These are phyloP conservation scores for Bolboschoenus planiculmis DNA, from an alignment of 176 grass and related monocot species.

Conservation along the genomic window DNA sequence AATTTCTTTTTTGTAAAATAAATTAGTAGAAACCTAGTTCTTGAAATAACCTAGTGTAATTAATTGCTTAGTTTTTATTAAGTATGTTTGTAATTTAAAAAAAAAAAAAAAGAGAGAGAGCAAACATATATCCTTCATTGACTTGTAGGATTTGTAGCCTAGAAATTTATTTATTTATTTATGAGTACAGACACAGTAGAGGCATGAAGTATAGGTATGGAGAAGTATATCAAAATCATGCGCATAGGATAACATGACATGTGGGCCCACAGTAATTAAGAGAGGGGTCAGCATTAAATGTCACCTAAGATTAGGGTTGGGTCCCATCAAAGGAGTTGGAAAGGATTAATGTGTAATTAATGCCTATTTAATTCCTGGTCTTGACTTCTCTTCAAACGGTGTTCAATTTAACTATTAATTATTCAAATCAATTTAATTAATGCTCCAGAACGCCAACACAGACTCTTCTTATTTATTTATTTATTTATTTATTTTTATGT, in stretches of 20 bases:
- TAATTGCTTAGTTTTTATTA: background rate
- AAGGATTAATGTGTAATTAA: conserved; percentile 20
- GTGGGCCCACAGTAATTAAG: background rate
- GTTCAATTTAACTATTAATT: conserved; percentile 9
- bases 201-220: background rate
- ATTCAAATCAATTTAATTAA: background rate
- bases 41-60: background rate
- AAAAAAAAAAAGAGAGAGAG: background rate
- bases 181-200: background rate
- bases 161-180: background rate
- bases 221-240: background rate
- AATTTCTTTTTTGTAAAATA: background rate
- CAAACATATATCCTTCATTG: background rate
- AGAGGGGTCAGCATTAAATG: conserved; percentile 14
- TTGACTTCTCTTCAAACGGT: conserved; percentile 8
- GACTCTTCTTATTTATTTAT: background rate
- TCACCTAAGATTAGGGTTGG: conserved; percentile 28
- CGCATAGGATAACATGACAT: background rate
- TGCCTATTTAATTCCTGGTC: conserved; percentile 19
- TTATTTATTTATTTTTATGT: too few relatives aligned
- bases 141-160: background rate
- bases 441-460: background rate
- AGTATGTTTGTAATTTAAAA: background rate
- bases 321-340: conserved; percentile 26
- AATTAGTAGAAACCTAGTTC: background rate